Evolutionary conservation across 139 green algal genomes (phyloP).

Genomic region (Monoraphidium neglectum): DNA sequence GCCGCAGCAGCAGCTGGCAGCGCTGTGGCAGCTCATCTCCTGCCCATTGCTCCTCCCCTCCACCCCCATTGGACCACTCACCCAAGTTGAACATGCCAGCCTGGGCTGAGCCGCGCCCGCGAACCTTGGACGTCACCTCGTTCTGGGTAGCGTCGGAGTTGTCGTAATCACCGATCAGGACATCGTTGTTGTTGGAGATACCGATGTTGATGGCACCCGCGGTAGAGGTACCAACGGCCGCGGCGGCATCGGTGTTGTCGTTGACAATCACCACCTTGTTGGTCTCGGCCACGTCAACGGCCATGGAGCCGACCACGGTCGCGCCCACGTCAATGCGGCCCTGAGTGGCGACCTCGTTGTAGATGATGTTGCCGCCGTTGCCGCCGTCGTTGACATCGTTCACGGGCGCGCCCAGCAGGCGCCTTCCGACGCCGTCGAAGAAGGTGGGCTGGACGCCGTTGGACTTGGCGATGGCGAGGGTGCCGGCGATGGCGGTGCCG

Average conservation of each 20-base stretch:
- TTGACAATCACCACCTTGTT: constrained; percentile 5
- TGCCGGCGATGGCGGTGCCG: neutral
- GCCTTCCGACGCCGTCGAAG: too few species aligned
- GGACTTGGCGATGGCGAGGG: constrained; percentile 3
- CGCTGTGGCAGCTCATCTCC: too few species aligned
- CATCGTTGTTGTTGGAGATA: constrained; percentile 13
- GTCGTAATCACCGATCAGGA: constrained; percentile 18
- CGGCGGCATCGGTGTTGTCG: neutral
- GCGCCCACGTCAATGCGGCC: constrained; percentile 1
- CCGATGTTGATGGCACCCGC: constrained; percentile 8
- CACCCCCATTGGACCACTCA: neutral
- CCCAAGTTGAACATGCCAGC: constrained; percentile 20
- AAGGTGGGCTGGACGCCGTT: constrained; percentile 13
- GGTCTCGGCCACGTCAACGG: neutral
- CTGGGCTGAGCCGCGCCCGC: constrained; percentile 21
- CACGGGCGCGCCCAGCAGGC: too few species aligned
- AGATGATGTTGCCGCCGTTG: constrained; percentile 4
- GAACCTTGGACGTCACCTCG: constrained; percentile 14
- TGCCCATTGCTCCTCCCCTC: too few species aligned
- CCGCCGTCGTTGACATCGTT: too few species aligned
- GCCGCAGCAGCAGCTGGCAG: too few species aligned
- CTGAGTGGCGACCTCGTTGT: constrained; percentile 2
- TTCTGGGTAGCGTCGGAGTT: constrained; percentile 25
- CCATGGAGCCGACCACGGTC: neutral
- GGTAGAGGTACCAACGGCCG: constrained; percentile 21